Base-by-base conservation (phyloP, 2,329 filamentous ascomycete species). In the Botryotinia globosa region DNA sequence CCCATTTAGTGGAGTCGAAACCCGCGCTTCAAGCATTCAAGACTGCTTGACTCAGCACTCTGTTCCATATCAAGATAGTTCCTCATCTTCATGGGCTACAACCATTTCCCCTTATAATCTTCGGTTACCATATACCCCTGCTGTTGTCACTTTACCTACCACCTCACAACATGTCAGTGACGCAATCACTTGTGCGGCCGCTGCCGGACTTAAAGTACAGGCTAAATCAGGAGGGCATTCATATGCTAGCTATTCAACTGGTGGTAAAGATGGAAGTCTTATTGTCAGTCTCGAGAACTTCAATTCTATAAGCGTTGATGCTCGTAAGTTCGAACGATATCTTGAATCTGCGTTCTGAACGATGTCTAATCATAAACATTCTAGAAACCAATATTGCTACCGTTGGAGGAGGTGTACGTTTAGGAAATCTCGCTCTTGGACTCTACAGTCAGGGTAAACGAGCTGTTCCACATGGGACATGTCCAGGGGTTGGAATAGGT, bases 231-330 rank as follows among this genome's bases (percentile, higher is more conserved):
- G 87, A n/a, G 87, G 87, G 0, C 87, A 89, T 77, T 86, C 85
- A 48, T 89, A 87, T 78, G 87, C 81, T 0, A 87, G 85, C 51
- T 86, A 56, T 39, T 77, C 76, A 6, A 76, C 56, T 0, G 87
- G 87, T 3, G 88, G 87, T 25, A 80, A 82, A 10, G 82, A 87
- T 75, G 87, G 87, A 32, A 83, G 81, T 25, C 79, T 90, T 10
- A 83, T 86, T 72, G 82, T 90, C 74, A 87, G 90, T 76, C 80
- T 90, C 72, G 78, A 82, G 71, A 85, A 87, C 58, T 81, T 90
- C 51, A 82, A 87, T 72, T 75, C 83, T 48, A 87, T 90, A 76
- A 81, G 78, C 44, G 86, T 90, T 81, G 83, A 90, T 75, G 45
- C 70, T 58, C 62, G 74, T 76, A 74, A 72, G 73, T 75, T 59